Evolutionary conservation across 116 monocot species (phyloP), one percentile per base, ranked within the genome.

Genomic region (Trichopus zeylanicus): DNA sequence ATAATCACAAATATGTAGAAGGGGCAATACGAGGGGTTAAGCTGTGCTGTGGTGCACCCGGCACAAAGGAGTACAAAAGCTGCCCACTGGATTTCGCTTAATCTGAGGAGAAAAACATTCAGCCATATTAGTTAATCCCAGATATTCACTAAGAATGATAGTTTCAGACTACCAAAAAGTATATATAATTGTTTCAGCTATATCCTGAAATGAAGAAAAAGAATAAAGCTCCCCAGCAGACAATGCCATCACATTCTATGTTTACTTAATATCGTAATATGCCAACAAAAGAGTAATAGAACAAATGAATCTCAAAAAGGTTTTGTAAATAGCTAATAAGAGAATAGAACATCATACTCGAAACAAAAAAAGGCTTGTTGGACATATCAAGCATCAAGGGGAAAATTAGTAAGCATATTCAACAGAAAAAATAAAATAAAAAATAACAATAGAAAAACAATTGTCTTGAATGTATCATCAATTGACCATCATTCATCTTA

Each of bases 21-120:
- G 12, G 12, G 42, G 13, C 3, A 46, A 19, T 82, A 98, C 97
- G 84, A 73, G 42, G 82, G 26, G 67, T 82, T 88, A 25, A 91
- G 73, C 55, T 98, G 98, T 66, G 98, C 92, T 10, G 82, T 88
- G 9, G 91, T 98, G 66, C 98, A 91, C 11, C 98, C 98, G 27
- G 85, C 88, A 60, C 78, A 82, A 55, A 98, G 63, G 53, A 98
- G 78, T 68, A 91, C 57, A 64, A 98, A 98, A 64, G 98, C 98
- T 30, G 82, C 78, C 98, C 98, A 98, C 29, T 98, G 98, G 54
- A 85, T 72, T 68, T 85, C 73, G 59, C 87, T 98, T 69, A 91
- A 68, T 71, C 98, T 97, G 25, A 28, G 28, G n/a, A n/a, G n/a
- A n/a, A n/a, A 2, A 32, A 56, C 4, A 23, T 51, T 20, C 7